Evolutionary conservation across 2,329 filamentous ascomycete species (phyloP).

Genomic region (Penicillium sp.): DNA sequence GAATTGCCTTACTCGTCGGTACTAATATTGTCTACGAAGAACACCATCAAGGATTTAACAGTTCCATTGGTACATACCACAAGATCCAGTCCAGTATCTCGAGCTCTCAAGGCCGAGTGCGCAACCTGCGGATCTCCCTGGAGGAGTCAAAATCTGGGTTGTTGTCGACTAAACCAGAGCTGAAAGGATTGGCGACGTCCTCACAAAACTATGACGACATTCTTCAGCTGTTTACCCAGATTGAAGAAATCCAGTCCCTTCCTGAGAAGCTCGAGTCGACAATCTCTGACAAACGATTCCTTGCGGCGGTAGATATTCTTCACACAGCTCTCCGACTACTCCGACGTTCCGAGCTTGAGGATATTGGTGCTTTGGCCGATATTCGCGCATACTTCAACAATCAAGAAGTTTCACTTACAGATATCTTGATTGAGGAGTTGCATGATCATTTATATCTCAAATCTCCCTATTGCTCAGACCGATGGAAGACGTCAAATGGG

Average conservation of each 20-base stretch:
- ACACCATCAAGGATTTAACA: conserved; percentile 98
- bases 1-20: background rate
- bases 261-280: conserved; percentile 89
- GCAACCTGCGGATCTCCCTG: conserved; percentile 76
- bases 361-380: conserved; percentile 83
- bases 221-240: conserved; percentile 73
- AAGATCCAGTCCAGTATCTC: conserved; percentile 95
- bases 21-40: conserved; percentile 47
- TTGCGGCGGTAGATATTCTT: conserved; percentile 86
- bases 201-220: conserved; percentile 90
- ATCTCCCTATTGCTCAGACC: conserved; percentile 92
- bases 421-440: conserved; percentile 94
- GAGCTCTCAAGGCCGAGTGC: conserved; percentile 77
- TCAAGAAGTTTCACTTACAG: conserved; percentile 85
- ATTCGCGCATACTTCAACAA: conserved; percentile 83
- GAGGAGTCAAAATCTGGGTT: conserved; percentile 74
- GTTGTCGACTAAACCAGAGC: conserved; percentile 78
- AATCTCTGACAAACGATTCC: conserved; percentile 92
- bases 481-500: conserved; percentile 72
- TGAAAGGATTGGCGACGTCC: conserved; percentile 80
- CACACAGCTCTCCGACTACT: conserved; percentile 81
- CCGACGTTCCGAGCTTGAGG: conserved; percentile 80
- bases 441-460: conserved; percentile 97
- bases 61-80: conserved; percentile 96
- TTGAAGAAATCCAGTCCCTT: conserved; percentile 82